Evolutionary conservation across 1,139 yeast species (phyloP).

Genomic region (Yamadazyma spencermartinsiae): DNA sequence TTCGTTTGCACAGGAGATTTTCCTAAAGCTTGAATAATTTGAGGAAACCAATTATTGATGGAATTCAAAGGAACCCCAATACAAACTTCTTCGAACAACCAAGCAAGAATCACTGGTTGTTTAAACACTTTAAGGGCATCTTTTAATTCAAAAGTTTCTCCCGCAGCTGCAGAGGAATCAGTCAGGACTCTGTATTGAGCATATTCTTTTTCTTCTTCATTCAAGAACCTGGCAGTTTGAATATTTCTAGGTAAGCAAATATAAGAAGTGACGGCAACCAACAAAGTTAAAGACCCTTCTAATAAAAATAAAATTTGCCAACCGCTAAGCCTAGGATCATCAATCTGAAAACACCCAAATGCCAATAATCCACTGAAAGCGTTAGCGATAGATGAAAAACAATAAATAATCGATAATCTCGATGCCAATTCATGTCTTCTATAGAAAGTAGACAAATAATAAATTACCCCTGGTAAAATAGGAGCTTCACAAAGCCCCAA

Average conservation of each 20-base stretch:
- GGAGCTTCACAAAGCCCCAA: conserved; percentile 32
- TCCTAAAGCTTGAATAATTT: conserved; percentile 28
- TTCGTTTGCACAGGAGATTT: conserved; percentile 30
- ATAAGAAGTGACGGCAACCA: conserved; percentile 51
- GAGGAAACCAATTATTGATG: conserved; percentile 49
- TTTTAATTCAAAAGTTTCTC: conserved; percentile 21
- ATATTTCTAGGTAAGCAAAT: conserved; percentile 27
- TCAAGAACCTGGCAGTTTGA: conserved; percentile 27
- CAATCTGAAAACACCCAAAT: conserved; percentile 26
- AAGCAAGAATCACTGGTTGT: conserved; percentile 27
- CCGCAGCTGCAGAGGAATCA: conserved; percentile 27
- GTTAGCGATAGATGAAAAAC: conserved; percentile 27
- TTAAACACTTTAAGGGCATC: conserved; percentile 31
- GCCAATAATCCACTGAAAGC: conserved; percentile 30
- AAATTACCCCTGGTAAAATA: conserved; percentile 28
- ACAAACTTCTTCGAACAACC: conserved; percentile 41
- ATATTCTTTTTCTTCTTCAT: conserved; percentile 26
- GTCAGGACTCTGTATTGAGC: conserved; percentile 27
- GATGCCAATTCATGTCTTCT: conserved; percentile 27
- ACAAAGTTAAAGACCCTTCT: conserved; percentile 60
- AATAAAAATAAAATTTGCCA: conserved; percentile 68
- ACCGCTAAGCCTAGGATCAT: conserved; percentile 34
- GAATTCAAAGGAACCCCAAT: conserved; percentile 52
- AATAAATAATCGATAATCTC: conserved; percentile 26
- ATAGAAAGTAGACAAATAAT: conserved; percentile 32